Evolutionary conservation across 495 filamentous ascomycete species (phyloP).

Genomic region (Astrothelium subdiscretum): DNA sequence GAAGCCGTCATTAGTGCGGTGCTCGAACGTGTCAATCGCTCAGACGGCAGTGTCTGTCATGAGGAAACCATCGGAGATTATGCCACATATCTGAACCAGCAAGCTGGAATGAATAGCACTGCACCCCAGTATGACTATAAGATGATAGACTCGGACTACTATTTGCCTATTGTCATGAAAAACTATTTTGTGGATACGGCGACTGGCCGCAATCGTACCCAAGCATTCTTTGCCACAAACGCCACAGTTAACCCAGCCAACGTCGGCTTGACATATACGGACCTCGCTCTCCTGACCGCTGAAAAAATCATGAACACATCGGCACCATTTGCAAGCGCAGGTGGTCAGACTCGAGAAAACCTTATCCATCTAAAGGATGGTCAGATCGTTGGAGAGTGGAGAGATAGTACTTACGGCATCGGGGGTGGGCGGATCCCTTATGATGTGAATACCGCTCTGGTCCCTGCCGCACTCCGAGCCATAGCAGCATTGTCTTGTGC

Average conservation of each 20-base stretch:
- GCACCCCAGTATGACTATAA: constrained; percentile 47
- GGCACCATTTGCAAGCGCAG: constrained; percentile 37
- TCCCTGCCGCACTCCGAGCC: constrained; percentile 47
- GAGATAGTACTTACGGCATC: constrained; percentile 48
- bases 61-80: constrained; percentile 59
- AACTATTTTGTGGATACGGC: constrained; percentile 44
- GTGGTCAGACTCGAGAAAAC: constrained; percentile 41
- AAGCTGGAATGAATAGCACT: constrained; percentile 41
- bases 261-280: constrained; percentile 37
- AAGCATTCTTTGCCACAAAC: constrained; percentile 38
- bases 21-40: constrained; percentile 46
- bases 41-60: constrained; percentile 49
- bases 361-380: constrained; percentile 45
- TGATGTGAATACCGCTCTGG: constrained; percentile 54
- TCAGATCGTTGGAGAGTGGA: constrained; percentile 51
- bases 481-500: constrained; percentile 40
- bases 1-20: constrained; percentile 51
- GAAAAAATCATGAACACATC: constrained; percentile 47
- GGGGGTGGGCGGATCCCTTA: constrained; percentile 50
- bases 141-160: constrained; percentile 60
- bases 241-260: constrained; percentile 39
- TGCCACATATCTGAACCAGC: constrained; percentile 45
- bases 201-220: constrained; percentile 31
- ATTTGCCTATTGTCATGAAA: constrained; percentile 44
- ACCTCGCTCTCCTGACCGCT: constrained; percentile 40